phyloP scores from a whole-genome alignment of 495 filamentous ascomycete species.

The Choiromyces venosus region DNA sequence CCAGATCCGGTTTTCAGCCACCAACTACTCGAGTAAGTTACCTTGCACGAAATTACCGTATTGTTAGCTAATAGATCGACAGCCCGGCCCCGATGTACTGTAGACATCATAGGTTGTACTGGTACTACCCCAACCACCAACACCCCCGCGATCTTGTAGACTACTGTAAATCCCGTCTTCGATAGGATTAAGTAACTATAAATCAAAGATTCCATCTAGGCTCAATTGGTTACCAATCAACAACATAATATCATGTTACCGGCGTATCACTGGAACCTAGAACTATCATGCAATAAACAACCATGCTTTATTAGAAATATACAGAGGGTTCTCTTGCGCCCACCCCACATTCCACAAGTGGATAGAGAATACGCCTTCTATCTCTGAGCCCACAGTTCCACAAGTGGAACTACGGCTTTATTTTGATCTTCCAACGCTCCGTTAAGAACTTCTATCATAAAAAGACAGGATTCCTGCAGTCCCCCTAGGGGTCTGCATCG shows the following conservation, averaged over 20 bases:
- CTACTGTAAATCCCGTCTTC: too few relatives aligned
- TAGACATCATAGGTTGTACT: too few relatives aligned
- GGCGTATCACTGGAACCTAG: background rate
- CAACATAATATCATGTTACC: background rate
- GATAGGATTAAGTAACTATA: background rate
- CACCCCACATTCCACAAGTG: constrained; percentile 26
- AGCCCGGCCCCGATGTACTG: too few relatives aligned
- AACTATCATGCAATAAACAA: background rate
- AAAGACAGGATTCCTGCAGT: constrained; percentile 57
- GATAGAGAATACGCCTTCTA: constrained; percentile 42
- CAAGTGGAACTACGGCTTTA: constrained; percentile 10
- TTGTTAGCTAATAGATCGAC: too few relatives aligned
- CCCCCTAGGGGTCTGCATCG: constrained; percentile 60
- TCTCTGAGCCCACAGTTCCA: constrained; percentile 25
- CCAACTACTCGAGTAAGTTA: too few relatives aligned
- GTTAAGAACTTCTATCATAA: constrained; percentile 28
- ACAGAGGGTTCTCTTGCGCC: constrained; percentile 41
- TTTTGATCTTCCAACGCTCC: constrained; percentile 35
- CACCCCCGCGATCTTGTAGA: too few relatives aligned
- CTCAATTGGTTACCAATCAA: too few relatives aligned
- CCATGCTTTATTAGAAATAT: constrained; percentile 6
- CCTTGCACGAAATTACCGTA: too few relatives aligned
- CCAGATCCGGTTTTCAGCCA: too few relatives aligned
- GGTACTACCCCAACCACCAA: too few relatives aligned
- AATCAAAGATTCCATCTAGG: background rate